Base-by-base conservation (phyloP, 345 rosid species). In the Corchorus capsularis region DNA sequence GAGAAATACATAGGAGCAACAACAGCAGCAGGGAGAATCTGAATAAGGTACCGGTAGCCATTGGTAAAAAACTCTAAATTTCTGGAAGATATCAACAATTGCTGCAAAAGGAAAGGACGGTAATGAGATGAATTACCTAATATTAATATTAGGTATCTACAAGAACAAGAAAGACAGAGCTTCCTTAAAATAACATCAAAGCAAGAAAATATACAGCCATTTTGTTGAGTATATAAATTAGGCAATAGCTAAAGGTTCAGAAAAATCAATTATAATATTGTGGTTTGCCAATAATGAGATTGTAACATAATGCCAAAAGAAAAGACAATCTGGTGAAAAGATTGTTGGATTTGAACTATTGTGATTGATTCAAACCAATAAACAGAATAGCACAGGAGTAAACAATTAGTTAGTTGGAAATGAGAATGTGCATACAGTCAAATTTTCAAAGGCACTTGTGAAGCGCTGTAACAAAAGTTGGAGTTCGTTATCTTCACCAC, bases 1-100 rank as follows among this genome's bases (percentile, higher is more conserved):
- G 98, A 93, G 86, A 94, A 94, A 80, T 88, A 94, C 98, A 93
- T 94, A 4, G 98, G 98, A 81, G 98, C 98, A 63, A 94, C 95
- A 73, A 94, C 90, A 77, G 98, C 98, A 79, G 91, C 98, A 56
- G 98, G 98, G 79, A 94, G 97, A 83, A 94, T 89, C 90, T 94
- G 98, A 84, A 94, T 94, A 78, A 94, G 89, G 79, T 93, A 94
- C 52, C 99, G 89, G 77, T 95, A 95, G 76, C 99, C 99, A 81
- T 27, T 93, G 71, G 99, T 95, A 89, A 93, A 95, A 86, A 93
- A 93, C 83, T 95, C 99, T 62, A 95, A 87, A 87, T 95, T 95
- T 87, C 99, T 88, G 71, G 99, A 95, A 77, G 98, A 81, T 83
- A 95, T 85, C 88, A 95, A 78, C 87, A 95, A 73, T 91, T 89